Evolutionary conservation across 495 filamentous ascomycete species (phyloP), one percentile per base, ranked within the genome.

Genomic region (Hypomontagnella submonticulosa): DNA sequence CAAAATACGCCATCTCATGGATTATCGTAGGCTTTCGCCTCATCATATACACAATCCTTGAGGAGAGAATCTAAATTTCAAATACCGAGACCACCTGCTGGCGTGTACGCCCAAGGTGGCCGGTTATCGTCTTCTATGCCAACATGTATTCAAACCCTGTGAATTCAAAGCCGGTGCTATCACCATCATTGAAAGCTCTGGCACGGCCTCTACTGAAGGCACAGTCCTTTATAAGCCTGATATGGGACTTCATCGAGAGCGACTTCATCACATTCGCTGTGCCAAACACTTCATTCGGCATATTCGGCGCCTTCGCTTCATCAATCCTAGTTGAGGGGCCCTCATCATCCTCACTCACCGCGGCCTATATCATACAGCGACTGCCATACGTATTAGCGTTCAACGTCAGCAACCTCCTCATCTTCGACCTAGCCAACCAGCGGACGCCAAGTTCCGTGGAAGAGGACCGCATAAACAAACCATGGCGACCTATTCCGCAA

Each of bases 381-480:
- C 40, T 71, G 7, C 71, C 70, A 10, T 15, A 63, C 7, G 56
- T 73, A 16, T n/a, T 74, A 2, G 13, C 63, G 7, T 78, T 69
- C 47, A 66, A 56, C 54, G 76, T 73, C 74, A 47, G 46, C 10
- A 76, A 79, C 60, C 55, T 83, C 16, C 63, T 85, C 18, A 52
- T 77, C 42, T 80, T 81, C 68, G 70, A 73, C 54, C 63, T 85
- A 19, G 71, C 75, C 32, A 87, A 87, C 69, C 84, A 87, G 61
- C 77, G 82, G 6, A 73, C 65, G 10, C 74, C 76, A 0, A 58
- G 72, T 15, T 83, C 83, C 3, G 64, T 84, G n/a, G 43, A 65
- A 0, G 85, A 87, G 68, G 85, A 87, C 57, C 10, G 36, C 0
- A 61, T 84, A 63, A 89, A 89, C 74, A 89, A 88, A 70, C 81